Percentiles rank a stretch among this genome's conserved stretches.
Evolutionary conservation across 2,329 filamentous ascomycete species (phyloP).

Genomic region (Paracamarosporium sp.): DNA sequence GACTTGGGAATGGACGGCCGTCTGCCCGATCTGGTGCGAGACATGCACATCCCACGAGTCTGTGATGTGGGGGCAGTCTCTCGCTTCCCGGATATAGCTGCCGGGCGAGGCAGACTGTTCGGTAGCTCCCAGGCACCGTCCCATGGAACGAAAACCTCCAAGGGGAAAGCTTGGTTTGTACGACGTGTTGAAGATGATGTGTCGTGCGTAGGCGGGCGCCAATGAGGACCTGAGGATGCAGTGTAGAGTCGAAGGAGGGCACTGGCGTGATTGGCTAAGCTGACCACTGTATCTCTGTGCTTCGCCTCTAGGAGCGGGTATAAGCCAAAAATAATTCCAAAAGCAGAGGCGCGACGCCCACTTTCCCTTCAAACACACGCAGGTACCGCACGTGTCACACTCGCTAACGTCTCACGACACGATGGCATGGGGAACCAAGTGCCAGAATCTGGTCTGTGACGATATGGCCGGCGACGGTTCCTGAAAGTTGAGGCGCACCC

Average conservation of each 20-base stretch:
- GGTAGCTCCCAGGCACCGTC: background rate
- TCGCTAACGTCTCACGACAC: constrained; percentile 6
- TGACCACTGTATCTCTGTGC: constrained; percentile 3
- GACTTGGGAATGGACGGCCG: background rate
- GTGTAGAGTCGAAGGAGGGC: background rate
- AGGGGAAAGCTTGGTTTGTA: background rate
- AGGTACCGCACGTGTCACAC: constrained; percentile 7
- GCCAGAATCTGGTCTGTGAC: constrained; percentile 7
- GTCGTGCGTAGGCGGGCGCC: constrained; percentile 3
- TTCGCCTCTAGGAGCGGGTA: constrained; percentile 4
- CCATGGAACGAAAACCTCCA: background rate
- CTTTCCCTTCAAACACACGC: background rate
- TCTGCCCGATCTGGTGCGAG: constrained; percentile 3
- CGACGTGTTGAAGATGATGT: background rate
- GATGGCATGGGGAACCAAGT: background rate
- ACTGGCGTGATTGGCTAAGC: constrained; percentile 4
- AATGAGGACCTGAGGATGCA: background rate
- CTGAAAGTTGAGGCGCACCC: constrained; percentile 9
- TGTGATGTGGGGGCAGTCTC: constrained; percentile 2
- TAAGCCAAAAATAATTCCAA: constrained; percentile 6
- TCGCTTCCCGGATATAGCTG: constrained; percentile 5
- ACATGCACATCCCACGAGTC: constrained; percentile 4
- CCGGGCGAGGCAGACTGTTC: constrained; percentile 3
- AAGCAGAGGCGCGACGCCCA: background rate
- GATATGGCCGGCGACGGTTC: background rate